These are phyloP conservation scores for Flaveria linearis DNA, from an alignment of 129 eudicot genomes.

Conservation along the genomic window DNA sequence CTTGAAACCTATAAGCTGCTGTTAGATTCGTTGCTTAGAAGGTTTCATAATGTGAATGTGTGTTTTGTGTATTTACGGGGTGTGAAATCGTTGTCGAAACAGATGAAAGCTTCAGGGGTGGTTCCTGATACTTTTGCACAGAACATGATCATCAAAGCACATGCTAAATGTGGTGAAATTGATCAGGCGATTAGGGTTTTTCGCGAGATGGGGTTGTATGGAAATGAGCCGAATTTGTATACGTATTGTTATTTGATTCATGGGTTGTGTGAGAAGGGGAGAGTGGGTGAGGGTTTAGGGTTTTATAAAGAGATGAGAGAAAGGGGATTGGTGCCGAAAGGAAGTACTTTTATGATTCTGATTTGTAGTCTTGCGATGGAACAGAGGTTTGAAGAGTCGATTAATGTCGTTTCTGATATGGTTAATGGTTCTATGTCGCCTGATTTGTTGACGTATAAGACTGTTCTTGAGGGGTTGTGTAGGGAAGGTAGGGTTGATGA, in stretches of 20 bases:
- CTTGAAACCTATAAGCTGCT: conserved; percentile 68
- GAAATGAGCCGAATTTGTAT: conserved; percentile 66
- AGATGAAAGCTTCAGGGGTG: conserved; percentile 83
- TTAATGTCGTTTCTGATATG: conserved; percentile 57
- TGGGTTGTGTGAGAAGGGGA: conserved; percentile 90
- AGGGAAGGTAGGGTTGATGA: conserved; percentile 67
- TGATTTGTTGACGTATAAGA: conserved; percentile 82
- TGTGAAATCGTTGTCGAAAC: conserved; percentile 62
- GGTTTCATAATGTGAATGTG: conserved; percentile 62
- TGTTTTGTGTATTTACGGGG: conserved; percentile 69
- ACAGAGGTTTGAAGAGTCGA: conserved; percentile 61
- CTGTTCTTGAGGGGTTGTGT: conserved; percentile 81
- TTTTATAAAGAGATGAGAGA: conserved; percentile 74
- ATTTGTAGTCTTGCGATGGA: conserved; percentile 86
- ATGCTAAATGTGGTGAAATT: conserved; percentile 56
- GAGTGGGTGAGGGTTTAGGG: conserved; percentile 63
- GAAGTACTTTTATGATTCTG: conserved; percentile 66
- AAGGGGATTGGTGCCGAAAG: conserved; percentile 64
- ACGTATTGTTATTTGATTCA: conserved; percentile 66
- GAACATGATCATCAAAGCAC: conserved; percentile 86
- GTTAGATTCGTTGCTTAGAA: conserved; percentile 52
- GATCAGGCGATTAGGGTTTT: conserved; percentile 76
- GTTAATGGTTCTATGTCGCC: conserved; percentile 64
- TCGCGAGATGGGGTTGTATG: conserved; percentile 78
- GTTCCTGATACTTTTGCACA: conserved; percentile 64